Evolutionary conservation across 148 eudicot genomes (phyloP).

Genomic region (Rhododendron ferrugineum): DNA sequence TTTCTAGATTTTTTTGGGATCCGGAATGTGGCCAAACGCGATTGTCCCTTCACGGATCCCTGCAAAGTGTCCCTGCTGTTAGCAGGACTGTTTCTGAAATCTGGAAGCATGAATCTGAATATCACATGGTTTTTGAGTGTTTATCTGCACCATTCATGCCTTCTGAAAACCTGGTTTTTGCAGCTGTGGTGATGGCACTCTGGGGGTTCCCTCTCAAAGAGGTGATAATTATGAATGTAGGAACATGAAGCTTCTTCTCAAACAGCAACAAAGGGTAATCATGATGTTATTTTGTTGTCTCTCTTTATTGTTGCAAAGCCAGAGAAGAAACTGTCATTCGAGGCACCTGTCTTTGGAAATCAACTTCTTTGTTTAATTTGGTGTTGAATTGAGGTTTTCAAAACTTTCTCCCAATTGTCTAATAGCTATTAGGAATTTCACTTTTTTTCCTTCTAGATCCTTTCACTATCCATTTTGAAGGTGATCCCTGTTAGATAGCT

Average conservation of each 20-base stretch:
- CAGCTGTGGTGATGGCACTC: conserved; percentile 98
- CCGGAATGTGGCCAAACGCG: too few relatives aligned
- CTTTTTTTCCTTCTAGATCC: background rate
- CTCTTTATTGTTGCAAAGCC: background rate
- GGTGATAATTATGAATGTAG: conserved; percentile 97
- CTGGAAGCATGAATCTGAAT: background rate
- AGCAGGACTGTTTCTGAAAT: background rate
- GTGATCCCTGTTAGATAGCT: background rate
- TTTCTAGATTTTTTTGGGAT: too few relatives aligned
- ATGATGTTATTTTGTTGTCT: background rate
- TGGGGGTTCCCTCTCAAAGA: conserved; percentile 86
- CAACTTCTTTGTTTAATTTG: background rate
- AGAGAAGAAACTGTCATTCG: background rate
- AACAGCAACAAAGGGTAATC: conserved; percentile 93
- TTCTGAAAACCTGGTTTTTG: conserved; percentile 23
- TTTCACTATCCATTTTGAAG: background rate
- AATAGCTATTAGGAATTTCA: background rate
- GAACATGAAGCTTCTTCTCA: conserved; percentile 98
- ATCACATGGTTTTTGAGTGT: background rate
- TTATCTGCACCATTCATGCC: background rate
- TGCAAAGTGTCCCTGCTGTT: too few relatives aligned
- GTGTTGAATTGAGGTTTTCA: background rate
- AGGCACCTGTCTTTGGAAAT: background rate
- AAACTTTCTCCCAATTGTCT: background rate
- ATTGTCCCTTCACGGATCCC: too few relatives aligned